A percentile compares a stretch with the other conserved stretches of the same genome.
These are phyloP conservation scores for Pittosporum tobira DNA, from an alignment of 129 eudicot genomes.

Conservation along the genomic window DNA sequence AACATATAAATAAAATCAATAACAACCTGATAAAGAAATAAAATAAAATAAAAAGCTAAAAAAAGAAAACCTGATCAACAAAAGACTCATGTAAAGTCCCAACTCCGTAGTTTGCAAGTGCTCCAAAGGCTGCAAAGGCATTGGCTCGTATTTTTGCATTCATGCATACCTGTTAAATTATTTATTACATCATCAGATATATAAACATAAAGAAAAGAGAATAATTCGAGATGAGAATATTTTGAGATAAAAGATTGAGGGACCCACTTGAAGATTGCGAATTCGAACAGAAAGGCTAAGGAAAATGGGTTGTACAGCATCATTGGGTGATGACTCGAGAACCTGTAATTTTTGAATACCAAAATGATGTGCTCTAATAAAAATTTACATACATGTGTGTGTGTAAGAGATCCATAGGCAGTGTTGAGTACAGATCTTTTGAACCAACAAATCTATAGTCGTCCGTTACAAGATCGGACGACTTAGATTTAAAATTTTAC, in stretches of 20 bases:
- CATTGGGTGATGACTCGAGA: conserved; percentile 63
- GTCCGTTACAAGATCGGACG: too few relatives aligned
- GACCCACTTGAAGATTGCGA: conserved; percentile 89
- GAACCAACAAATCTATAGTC: too few relatives aligned
- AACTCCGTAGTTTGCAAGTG: conserved; percentile 53
- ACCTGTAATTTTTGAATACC: conserved; percentile 36
- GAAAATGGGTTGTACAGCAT: conserved; percentile 70
- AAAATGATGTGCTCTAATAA: not conserved
- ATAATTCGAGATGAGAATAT: not conserved
- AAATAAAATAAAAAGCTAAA: too few relatives aligned
- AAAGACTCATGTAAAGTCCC: conserved; percentile 62
- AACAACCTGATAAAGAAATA: too few relatives aligned
- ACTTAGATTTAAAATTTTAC: too few relatives aligned
- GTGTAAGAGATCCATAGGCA: too few relatives aligned
- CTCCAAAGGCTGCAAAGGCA: conserved; percentile 94
- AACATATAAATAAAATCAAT: not conserved
- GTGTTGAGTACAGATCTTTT: too few relatives aligned
- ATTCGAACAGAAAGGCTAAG: conserved; percentile 76
- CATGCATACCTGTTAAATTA: conserved; percentile 53
- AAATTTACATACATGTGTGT: too few relatives aligned
- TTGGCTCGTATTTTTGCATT: conserved; percentile 74
- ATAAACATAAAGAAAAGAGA: not conserved
- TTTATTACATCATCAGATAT: too few relatives aligned
- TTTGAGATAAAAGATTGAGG: not conserved
- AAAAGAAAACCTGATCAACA: conserved; percentile 75